Base-by-base conservation (phyloP, 805 yeast species). In the Hanseniaspora mollemarum region DNA sequence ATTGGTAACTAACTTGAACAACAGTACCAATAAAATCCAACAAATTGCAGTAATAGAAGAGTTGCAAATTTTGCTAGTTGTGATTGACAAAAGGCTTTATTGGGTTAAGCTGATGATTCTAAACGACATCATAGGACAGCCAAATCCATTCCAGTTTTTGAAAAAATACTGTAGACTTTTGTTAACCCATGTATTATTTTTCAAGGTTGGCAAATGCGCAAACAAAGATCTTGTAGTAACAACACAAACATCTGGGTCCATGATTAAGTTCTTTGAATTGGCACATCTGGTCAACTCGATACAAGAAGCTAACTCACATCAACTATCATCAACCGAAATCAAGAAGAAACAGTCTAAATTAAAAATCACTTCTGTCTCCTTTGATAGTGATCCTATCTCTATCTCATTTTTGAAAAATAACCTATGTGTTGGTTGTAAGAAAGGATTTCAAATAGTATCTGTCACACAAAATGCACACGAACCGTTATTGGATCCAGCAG, bases 401-500 rank as follows among this genome's bases (percentile, higher is more conserved):
- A 81, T 92, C 16, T 87, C 95, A 24, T 90, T 90, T 61, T 71
- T 92, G 66, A 86, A 87, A 62, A 80, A 88, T 3, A 84, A 83
- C 60, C 69, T 92, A 55, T 90, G 96, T 70, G 83, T 92, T 56
- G 98, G 98, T 24, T 92, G 98, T 60, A 81, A 95, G 26, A 86
- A 83, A 63, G 98, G 98, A 0, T 92, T 92, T 70, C 97, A 92
- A 68, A 87, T 92, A 60, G 87, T 92, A 33, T 83, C 94, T 16
- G 71, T 88, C 39, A 84, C 83, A 54, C 85, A 83, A 49, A 82
- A 85, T 53, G 84, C 80, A 54, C 87, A 84, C 66, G 96, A 92
- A 66, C 80, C 92, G 9, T 75, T 92, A 46, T 71, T 92, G 59
- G 97, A 92, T 67, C 96, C 95, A n/a, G 98, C 97, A 0, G 98